Percentiles rank a stretch among this genome's conserved stretches.
These are phyloP conservation scores for Selenicereus undatus DNA, from an alignment of 148 eudicot genomes.

Conservation along the genomic window DNA sequence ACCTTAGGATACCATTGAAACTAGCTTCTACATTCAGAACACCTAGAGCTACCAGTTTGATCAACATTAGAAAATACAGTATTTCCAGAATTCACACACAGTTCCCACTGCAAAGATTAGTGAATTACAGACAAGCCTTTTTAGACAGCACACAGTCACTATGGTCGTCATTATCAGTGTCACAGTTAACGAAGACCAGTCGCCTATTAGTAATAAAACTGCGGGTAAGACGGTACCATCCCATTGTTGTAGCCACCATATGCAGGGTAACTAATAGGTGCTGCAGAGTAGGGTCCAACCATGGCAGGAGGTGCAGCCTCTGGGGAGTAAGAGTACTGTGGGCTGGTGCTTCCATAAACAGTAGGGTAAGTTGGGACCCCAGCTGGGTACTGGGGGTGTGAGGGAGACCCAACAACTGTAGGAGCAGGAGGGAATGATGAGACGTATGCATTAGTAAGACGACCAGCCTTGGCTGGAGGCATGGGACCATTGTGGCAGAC, in stretches of 20 bases:
- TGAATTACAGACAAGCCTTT: conserved; percentile 63
- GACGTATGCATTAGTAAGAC: conserved; percentile 83
- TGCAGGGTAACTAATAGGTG: conserved; percentile 61
- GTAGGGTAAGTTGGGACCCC: conserved; percentile 59
- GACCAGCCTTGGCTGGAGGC: conserved; percentile 99
- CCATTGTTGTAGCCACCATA: conserved; percentile 71
- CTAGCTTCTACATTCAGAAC: conserved; percentile 31
- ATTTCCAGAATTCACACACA: conserved; percentile 53
- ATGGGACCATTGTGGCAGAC: conserved; percentile 84
- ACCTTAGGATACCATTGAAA: conserved; percentile 32
- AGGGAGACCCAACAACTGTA: conserved; percentile 62
- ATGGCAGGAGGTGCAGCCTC: conserved; percentile 58
- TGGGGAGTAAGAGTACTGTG: conserved; percentile 75
- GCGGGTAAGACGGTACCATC: conserved; percentile 70
- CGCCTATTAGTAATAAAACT: conserved; percentile 78
- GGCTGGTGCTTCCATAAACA: conserved; percentile 65
- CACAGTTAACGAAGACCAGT: conserved; percentile 47
- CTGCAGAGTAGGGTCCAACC: conserved; percentile 62
- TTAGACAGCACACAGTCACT: conserved; percentile 27
- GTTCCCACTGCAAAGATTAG: conserved; percentile 79
- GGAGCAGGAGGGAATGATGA: conserved; percentile 94
- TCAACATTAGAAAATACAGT: conserved; percentile 38
- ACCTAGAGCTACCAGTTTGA: conserved; percentile 32
- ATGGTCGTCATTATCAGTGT: conserved; percentile 53
- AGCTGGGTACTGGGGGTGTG: conserved; percentile 71